These are phyloP conservation scores for Dioszegia aurantiaca DNA, from an alignment of 768 basidiomycete genomes.

Conservation along the genomic window DNA sequence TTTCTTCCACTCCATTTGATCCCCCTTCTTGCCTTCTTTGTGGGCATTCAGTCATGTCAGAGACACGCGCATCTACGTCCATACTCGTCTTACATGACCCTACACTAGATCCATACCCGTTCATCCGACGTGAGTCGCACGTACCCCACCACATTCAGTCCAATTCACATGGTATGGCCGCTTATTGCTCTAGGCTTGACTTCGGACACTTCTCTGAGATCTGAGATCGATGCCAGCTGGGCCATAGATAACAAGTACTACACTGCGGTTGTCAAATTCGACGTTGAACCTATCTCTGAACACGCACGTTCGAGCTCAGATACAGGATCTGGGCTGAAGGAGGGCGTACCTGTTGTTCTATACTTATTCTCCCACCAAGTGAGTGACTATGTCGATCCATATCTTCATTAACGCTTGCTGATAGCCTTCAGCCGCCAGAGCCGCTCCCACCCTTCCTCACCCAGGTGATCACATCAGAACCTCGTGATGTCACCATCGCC, in stretches of 20 bases:
- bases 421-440: conserved; percentile 14
- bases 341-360: conserved; percentile 26
- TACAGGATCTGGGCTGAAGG: background rate
- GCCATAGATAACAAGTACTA: conserved; percentile 49
- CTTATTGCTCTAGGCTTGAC: conserved; percentile 1
- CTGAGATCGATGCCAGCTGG: conserved; percentile 22
- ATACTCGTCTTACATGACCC: conserved; percentile 28
- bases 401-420: background rate
- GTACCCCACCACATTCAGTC: background rate
- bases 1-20: background rate
- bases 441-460: conserved; percentile 27
- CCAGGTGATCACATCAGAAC: conserved; percentile 17
- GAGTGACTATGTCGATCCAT: too few species aligned
- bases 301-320: background rate
- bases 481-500: conserved; percentile 39
- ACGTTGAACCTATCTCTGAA: conserved; percentile 1
- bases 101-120: conserved; percentile 19
- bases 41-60: background rate
- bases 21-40: too few species aligned
- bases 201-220: background rate
- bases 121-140: conserved; percentile 25
- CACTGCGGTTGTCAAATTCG: conserved; percentile 32
- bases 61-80: conserved; percentile 3
- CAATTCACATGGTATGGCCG: too few species aligned
- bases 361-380: conserved; percentile 30